Evolutionary conservation across 306 rosid genomes (phyloP).

Genomic region (Benincasa hispida): DNA sequence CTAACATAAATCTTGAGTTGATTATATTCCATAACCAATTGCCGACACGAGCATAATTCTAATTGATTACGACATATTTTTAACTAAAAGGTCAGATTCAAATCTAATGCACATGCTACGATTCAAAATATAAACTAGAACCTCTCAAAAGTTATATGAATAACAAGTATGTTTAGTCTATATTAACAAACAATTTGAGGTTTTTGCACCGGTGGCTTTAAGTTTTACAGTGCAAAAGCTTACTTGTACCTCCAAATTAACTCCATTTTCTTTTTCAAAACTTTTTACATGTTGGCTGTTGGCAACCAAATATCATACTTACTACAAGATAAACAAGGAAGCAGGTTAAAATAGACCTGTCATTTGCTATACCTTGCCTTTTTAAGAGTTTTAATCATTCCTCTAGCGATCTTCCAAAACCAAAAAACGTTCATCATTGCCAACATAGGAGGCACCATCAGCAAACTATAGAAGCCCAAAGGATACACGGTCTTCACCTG

Average conservation of each 20-base stretch:
- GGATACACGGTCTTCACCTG: slow-evolving; percentile 58
- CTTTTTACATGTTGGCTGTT: background rate
- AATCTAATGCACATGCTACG: background rate
- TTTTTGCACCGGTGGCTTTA: background rate
- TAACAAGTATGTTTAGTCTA: background rate
- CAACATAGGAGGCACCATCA: slow-evolving; percentile 45
- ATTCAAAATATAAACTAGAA: background rate
- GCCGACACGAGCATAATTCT: background rate
- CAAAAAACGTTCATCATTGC: slow-evolving; percentile 56
- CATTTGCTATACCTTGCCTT: slow-evolving; percentile 55
- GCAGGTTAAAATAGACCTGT: slow-evolving; percentile 12
- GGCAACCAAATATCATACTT: background rate
- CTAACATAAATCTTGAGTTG: background rate
- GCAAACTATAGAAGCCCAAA: slow-evolving; percentile 60
- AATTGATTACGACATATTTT: too few relatives aligned
- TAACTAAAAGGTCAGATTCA: background rate
- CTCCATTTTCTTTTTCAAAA: background rate
- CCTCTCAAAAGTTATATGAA: background rate
- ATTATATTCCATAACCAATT: background rate
- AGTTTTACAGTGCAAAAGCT: background rate
- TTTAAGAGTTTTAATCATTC: slow-evolving; percentile 56
- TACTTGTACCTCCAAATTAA: background rate
- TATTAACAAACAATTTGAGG: background rate
- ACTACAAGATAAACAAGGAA: background rate
- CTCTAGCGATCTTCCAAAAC: slow-evolving; percentile 92